Conservation (phyloP, 1,284 basidiomycete species). For the Melampsora larici-populina region DNA sequence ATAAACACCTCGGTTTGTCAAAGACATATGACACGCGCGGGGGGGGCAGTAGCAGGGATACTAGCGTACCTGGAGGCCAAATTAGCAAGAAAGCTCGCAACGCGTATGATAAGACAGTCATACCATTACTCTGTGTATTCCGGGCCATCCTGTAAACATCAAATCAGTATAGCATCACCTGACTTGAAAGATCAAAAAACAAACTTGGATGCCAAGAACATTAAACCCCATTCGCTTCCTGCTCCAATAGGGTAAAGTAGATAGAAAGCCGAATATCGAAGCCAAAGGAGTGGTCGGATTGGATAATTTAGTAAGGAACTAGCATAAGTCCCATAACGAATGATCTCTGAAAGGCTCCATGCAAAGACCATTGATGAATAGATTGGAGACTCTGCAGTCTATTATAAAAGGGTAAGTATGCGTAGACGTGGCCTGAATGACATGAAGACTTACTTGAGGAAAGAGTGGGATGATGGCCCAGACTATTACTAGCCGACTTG, state of each 20-base stretch:
- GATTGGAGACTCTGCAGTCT: slow-evolving; percentile 63
- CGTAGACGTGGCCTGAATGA: not conserved
- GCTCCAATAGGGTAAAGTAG: slow-evolving; percentile 89
- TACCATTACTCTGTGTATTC: too few species aligned
- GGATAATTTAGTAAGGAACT: slow-evolving; percentile 63
- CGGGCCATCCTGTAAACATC: too few species aligned
- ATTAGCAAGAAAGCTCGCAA: too few species aligned
- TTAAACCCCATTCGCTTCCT: slow-evolving; percentile 79
- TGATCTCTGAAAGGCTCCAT: slow-evolving; percentile 86
- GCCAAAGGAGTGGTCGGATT: slow-evolving; percentile 55
- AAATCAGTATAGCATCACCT: too few species aligned
- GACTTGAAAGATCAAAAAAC: too few species aligned
- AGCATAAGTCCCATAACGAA: slow-evolving; percentile 89
- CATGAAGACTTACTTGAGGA: slow-evolving; percentile 46
- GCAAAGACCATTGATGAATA: slow-evolving; percentile 90
- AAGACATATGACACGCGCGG: too few species aligned
- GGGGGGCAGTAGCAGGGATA: too few species aligned
- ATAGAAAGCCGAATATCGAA: slow-evolving; percentile 88
- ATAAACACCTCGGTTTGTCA: too few species aligned
- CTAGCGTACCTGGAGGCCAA: too few species aligned
- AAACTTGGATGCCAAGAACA: slow-evolving; percentile 57
- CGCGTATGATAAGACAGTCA: too few species aligned
- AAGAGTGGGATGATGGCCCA: slow-evolving; percentile 74
- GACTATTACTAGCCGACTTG: slow-evolving; percentile 77
- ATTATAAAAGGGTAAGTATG: not conserved